Percentiles rank a stretch among this genome's conserved stretches.
These are phyloP conservation scores for Brassica cretica DNA, from an alignment of 345 rosid genomes.

Conservation along the genomic window DNA sequence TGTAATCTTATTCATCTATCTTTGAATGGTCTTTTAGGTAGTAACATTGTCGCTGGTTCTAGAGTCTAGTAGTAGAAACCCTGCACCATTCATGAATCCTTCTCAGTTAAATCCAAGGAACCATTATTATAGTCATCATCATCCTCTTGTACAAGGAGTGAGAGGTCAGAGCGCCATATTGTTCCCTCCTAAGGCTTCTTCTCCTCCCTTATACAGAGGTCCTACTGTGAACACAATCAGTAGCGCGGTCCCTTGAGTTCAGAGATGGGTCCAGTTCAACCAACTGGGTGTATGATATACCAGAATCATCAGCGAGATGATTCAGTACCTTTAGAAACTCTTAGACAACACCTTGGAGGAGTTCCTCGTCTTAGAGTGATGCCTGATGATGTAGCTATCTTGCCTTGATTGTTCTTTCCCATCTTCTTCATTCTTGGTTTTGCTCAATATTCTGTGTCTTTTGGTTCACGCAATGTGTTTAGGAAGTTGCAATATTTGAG, in stretches of 20 bases:
- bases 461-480: conserved; percentile 24
- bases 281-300: too few species aligned
- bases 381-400: conserved; percentile 67
- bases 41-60: too few species aligned
- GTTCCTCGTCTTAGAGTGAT: conserved; percentile 71
- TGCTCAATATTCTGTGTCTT: conserved; percentile 7
- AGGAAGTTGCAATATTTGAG: conserved; percentile 87
- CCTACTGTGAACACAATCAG: too few species aligned
- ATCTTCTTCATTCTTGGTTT: neutral
- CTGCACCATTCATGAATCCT: conserved; percentile 44
- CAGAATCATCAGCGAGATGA: too few species aligned
- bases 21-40: too few species aligned
- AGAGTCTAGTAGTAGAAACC: conserved; percentile 52
- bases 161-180: conserved; percentile 55
- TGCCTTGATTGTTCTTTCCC: conserved; percentile 1
- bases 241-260: too few species aligned
- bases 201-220: conserved; percentile 17
- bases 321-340: too few species aligned
- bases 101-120: conserved; percentile 47
- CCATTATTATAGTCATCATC: conserved; percentile 46
- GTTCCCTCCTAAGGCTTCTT: conserved; percentile 52
- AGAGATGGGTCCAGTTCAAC: too few species aligned
- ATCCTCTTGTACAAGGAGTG: conserved; percentile 41
- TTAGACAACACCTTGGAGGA: neutral
- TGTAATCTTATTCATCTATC: too few species aligned